phyloP scores from a whole-genome alignment of 441 rosid genomes.

The Kokia cookei region DNA sequence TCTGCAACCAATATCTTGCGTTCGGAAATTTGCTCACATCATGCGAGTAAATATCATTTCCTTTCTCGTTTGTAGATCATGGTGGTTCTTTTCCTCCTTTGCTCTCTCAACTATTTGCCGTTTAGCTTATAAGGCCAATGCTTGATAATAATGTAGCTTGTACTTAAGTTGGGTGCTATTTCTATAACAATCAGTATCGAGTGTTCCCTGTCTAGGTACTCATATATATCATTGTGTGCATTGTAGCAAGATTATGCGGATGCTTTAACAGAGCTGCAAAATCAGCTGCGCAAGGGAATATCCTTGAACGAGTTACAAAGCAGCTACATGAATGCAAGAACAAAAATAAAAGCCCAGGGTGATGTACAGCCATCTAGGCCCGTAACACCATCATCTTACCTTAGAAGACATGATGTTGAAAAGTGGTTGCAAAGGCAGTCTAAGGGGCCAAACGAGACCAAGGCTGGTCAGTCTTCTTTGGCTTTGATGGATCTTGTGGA shows the following conservation, averaged over 20 bases:
- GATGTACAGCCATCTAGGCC: slow-evolving; percentile 15
- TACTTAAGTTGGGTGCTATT: background rate
- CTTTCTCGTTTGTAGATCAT: background rate
- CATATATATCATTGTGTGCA: slow-evolving; percentile 3
- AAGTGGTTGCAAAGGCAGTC: slow-evolving; percentile 48
- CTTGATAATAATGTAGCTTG: background rate
- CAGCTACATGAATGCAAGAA: slow-evolving; percentile 18
- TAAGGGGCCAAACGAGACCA: slow-evolving; percentile 24
- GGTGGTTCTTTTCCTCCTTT: background rate
- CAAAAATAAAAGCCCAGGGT: slow-evolving; percentile 15
- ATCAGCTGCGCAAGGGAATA: slow-evolving; percentile 41
- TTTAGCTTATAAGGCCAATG: slow-evolving; percentile 4
- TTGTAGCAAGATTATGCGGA: slow-evolving; percentile 49
- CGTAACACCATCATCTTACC: slow-evolving; percentile 21
- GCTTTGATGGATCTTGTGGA: slow-evolving; percentile 38
- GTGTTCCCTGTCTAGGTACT: background rate
- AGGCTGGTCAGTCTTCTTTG: slow-evolving; percentile 23
- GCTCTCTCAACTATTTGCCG: background rate
- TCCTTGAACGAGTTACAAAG: slow-evolving; percentile 39
- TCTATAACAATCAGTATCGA: background rate
- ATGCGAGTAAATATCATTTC: background rate
- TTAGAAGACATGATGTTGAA: slow-evolving; percentile 31
- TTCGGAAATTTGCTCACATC: background rate
- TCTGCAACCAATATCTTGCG: background rate
- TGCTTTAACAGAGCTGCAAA: slow-evolving; percentile 54